These are phyloP conservation scores for Boletellus deceptivus DNA, from an alignment of 1,284 basidiomycete genomes.

Conservation along the genomic window DNA sequence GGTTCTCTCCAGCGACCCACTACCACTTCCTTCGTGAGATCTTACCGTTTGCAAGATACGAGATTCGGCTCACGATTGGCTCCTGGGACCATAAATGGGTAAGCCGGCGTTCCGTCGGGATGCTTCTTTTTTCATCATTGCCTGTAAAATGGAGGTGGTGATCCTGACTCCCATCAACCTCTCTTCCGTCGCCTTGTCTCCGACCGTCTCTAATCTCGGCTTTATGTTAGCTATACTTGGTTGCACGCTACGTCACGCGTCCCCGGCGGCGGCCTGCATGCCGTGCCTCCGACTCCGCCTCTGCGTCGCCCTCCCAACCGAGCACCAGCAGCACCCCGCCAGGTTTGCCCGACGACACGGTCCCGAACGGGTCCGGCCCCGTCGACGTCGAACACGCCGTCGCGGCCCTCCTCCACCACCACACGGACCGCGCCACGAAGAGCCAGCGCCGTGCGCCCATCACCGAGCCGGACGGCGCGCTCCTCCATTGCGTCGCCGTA, in stretches of 20 bases:
- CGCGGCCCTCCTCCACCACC: constrained; percentile 38
- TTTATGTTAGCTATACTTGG: constrained; percentile 27
- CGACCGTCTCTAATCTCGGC: no score
- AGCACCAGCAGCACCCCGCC: constrained; percentile 7
- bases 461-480: constrained; percentile 55
- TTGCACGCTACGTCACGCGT: constrained; percentile 34
- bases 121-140: no score
- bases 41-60: constrained; percentile 66
- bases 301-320: background rate
- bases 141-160: no score
- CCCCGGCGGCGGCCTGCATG: background rate
- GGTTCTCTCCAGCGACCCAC: constrained; percentile 52
- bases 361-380: constrained; percentile 7
- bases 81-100: constrained; percentile 91
- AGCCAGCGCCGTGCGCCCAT: constrained; percentile 20
- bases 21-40: constrained; percentile 80
- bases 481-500: constrained; percentile 67
- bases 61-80: constrained; percentile 64
- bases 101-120: background rate
- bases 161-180: background rate
- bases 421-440: background rate
- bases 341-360: background rate
- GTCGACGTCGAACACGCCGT: constrained; percentile 27
- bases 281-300: background rate
- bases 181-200: background rate